Conservation (phyloP, 129 eudicot genomes). For the Oenanthe sinensis region DNA sequence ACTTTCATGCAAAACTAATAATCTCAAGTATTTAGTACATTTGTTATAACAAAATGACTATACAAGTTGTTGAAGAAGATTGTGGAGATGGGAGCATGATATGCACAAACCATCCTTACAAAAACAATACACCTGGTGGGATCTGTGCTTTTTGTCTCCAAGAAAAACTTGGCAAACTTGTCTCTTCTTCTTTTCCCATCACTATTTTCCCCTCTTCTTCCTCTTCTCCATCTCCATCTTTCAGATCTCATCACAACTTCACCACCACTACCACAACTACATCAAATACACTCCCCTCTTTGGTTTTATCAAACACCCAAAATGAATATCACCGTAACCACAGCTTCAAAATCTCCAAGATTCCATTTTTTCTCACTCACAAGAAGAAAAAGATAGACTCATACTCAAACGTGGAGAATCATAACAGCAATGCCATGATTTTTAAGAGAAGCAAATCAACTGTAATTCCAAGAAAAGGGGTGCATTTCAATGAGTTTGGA, state of each 20-base stretch:
- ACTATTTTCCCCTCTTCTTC: slow-evolving; percentile 53
- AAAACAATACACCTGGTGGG: slow-evolving; percentile 54
- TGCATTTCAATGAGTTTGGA: slow-evolving; percentile 28
- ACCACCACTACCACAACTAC: neutral
- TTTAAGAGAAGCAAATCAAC: slow-evolving; percentile 78
- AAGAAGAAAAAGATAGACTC: slow-evolving; percentile 49
- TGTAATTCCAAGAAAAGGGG: slow-evolving; percentile 36
- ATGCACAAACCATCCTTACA: slow-evolving; percentile 63
- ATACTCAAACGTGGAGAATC: neutral
- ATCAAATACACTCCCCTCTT: neutral
- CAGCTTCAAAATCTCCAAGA: slow-evolving; percentile 30
- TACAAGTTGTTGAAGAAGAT: slow-evolving; percentile 65
- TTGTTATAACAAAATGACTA: slow-evolving; percentile 23
- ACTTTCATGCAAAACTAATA: neutral
- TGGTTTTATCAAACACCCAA: slow-evolving; percentile 4
- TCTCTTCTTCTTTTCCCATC: slow-evolving; percentile 66
- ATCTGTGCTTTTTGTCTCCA: slow-evolving; percentile 87
- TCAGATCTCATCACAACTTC: slow-evolving; percentile 38
- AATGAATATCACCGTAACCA: neutral
- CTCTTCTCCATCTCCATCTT: slow-evolving; percentile 51
- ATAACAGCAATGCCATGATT: slow-evolving; percentile 13
- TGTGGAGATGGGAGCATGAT: slow-evolving; percentile 50
- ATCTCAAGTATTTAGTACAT: neutral
- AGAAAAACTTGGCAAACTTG: slow-evolving; percentile 85
- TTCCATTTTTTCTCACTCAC: slow-evolving; percentile 45